Evolutionary conservation across 1,284 basidiomycete species (phyloP).

Genomic region (Pseudomicrostroma phylloplanum): DNA sequence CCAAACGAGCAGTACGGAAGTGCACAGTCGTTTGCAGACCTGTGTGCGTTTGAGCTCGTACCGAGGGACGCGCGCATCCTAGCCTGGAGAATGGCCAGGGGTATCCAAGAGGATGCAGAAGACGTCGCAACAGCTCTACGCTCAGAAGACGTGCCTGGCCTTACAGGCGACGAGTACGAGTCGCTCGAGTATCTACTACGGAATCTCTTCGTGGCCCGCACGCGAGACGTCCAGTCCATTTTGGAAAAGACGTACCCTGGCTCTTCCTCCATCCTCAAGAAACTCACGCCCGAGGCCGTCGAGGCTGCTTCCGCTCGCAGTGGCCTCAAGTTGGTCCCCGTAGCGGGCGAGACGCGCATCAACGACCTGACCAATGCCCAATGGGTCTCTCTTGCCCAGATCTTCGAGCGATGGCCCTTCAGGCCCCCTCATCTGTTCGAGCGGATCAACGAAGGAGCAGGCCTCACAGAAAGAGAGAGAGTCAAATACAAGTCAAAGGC

Average conservation of each 20-base stretch:
- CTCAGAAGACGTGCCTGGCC: not conserved
- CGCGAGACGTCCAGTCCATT: slow-evolving; percentile 23
- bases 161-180: slow-evolving; percentile 24
- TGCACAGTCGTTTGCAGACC: not conserved
- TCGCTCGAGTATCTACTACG: slow-evolving; percentile 42
- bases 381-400: slow-evolving; percentile 37
- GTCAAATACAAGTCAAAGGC: too few species aligned
- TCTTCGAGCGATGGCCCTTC: slow-evolving; percentile 49
- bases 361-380: slow-evolving; percentile 35
- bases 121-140: not conserved
- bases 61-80: not conserved
- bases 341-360: slow-evolving; percentile 27
- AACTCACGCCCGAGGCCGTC: not conserved
- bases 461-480: not conserved
- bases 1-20: not conserved
- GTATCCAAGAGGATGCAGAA: not conserved
- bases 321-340: not conserved
- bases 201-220: slow-evolving; percentile 40
- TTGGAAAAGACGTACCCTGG: not conserved
- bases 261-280: not conserved
- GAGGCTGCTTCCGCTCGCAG: not conserved
- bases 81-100: not conserved
- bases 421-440: slow-evolving; percentile 23
- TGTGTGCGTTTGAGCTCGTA: not conserved
- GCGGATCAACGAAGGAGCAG: not conserved